phyloP scores from a whole-genome alignment of 176 grass and related monocot genomes.

The Cenchrus americanus region DNA sequence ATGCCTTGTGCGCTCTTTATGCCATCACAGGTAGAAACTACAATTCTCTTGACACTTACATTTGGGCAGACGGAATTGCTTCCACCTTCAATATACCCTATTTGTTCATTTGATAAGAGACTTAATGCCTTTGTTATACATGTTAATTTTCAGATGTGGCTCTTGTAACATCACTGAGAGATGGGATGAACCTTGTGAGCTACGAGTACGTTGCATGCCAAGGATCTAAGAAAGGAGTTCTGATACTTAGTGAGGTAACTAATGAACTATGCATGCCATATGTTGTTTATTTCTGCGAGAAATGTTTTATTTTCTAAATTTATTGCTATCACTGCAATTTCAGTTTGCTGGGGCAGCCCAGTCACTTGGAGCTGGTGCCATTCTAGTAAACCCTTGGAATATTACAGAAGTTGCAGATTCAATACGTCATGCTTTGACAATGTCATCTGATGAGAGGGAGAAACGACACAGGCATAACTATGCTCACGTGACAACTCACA shows the following conservation, averaged over 20 bases:
- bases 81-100: neutral
- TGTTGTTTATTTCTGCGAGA: neutral
- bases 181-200: slow-evolving; percentile 99
- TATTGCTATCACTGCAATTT: slow-evolving; percentile 38
- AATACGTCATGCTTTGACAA: slow-evolving; percentile 68
- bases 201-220: slow-evolving; percentile 99
- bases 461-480: slow-evolving; percentile 98
- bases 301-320: neutral
- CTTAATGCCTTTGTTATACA: slow-evolving; percentile 22
- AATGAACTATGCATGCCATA: neutral
- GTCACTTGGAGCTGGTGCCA: slow-evolving; percentile 96
- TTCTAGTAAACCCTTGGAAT: slow-evolving; percentile 98
- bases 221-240: slow-evolving; percentile 91
- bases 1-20: slow-evolving; percentile 92
- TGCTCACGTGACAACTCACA: slow-evolving; percentile 94
- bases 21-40: slow-evolving; percentile 81
- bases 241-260: slow-evolving; percentile 95
- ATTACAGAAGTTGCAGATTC: slow-evolving; percentile 90
- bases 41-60: slow-evolving; percentile 31
- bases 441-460: slow-evolving; percentile 86
- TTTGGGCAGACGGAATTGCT: neutral
- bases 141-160: slow-evolving; percentile 78
- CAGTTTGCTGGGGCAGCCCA: slow-evolving; percentile 99
- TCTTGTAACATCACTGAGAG: slow-evolving; percentile 96
- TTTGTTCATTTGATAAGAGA: slow-evolving; percentile 1